Evolutionary conservation across 2,329 filamentous ascomycete species (phyloP), one percentile per base, ranked within the genome.

Genomic region (Colletotrichum salicis): DNA sequence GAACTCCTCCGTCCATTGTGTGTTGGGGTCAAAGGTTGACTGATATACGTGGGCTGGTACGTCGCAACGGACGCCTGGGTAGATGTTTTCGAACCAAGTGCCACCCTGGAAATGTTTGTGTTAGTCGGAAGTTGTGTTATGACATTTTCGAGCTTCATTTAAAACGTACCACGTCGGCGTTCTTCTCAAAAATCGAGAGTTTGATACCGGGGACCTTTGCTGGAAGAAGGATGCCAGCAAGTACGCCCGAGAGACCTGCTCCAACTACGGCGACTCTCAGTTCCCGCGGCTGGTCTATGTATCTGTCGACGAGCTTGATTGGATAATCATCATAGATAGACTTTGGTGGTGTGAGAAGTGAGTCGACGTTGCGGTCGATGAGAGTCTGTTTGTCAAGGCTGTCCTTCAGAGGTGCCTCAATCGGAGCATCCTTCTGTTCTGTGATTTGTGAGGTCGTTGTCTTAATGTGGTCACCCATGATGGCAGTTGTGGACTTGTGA

Each of bases 41-140:
- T 93, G 91, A 75, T 94, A 94, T 24, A 91, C 90, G 77, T 93
- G 90, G 0, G 91, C 88, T 0, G 92, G 90, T 15, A 94, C 66
- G 77, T 93, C 91, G 75, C 92, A 94, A 54, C 90, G 83, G 1
- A 92, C 89, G 1, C 90, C 91, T 0, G 90, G 90, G 73, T 92
- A 93, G 4, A 84, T 77, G 66, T 88, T 89, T 71, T 87, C 86
- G 60, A 86, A 83, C 87, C 86, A 89, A 4, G 85, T 88, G 1
- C 87, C 86, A 35, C 86, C 86, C 83, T 86, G 45, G 8, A 10
- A 13, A 0, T 0, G 1, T 10, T 1, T 2, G 1, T 35, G 64
- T 68, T 61, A 75, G 52, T 27, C 15, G 8, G 19, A 8, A 41
- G 11, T 0, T 22, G 1, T 54, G n/a, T 55, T 1, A 35, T 24